phyloP scores from a whole-genome alignment of 495 filamentous ascomycete genomes.

The Trichoderma orchidacearum region DNA sequence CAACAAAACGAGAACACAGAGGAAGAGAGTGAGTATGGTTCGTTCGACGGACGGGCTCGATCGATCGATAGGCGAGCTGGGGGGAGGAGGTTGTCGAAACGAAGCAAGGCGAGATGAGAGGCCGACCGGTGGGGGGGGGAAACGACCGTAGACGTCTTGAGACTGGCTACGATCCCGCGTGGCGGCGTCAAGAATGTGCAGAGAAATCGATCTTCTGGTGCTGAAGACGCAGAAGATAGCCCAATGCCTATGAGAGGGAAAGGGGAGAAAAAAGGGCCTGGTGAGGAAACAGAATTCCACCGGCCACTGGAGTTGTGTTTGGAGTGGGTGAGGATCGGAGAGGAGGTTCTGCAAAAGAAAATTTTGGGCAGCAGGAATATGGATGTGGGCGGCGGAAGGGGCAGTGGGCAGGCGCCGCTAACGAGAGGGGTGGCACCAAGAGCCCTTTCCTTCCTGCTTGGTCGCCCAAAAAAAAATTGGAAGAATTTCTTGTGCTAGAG shows the following conservation, averaged over 20 bases:
- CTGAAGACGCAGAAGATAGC: not conserved
- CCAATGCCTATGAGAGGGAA: slow-evolving; percentile 9
- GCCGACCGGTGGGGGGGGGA: not conserved
- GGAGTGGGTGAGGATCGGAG: slow-evolving; percentile 6
- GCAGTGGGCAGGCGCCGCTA: not conserved
- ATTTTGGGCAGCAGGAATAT: not conserved
- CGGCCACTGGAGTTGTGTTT: slow-evolving; percentile 6
- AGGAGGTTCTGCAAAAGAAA: not conserved
- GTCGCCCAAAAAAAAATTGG: no score
- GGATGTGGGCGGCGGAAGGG: not conserved
- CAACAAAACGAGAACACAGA: slow-evolving; percentile 12
- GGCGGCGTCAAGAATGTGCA: slow-evolving; percentile 18
- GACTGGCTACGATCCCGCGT: slow-evolving; percentile 3
- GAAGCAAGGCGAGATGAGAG: slow-evolving; percentile 21
- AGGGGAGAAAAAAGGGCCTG: slow-evolving; percentile 8
- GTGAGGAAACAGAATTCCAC: slow-evolving; percentile 6
- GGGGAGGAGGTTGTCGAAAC: no score
- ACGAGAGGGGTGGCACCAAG: not conserved
- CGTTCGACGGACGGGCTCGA: slow-evolving; percentile 3
- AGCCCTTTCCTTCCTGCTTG: not conserved
- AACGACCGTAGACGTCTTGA: not conserved
- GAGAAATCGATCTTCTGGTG: slow-evolving; percentile 8
- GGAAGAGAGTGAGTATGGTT: slow-evolving; percentile 5
- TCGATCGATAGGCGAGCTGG: no score
- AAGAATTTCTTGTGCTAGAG: no score